A percentile compares a stretch with the other conserved stretches of the same genome.
Conservation (phyloP, 179 eudicot genomes). For the Pouteria campechiana region DNA sequence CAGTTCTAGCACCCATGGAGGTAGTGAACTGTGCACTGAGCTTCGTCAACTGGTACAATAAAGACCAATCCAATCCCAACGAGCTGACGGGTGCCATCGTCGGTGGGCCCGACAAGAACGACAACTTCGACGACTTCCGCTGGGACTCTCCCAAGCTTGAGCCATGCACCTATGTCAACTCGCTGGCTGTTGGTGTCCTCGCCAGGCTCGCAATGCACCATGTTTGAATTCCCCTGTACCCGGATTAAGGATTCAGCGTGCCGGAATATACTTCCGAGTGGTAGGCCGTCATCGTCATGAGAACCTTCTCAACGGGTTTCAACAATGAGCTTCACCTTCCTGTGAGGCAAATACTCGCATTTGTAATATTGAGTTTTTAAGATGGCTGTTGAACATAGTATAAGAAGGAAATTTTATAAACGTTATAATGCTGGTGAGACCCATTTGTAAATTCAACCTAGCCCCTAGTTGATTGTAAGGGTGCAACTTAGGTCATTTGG, state of each 20-base stretch:
- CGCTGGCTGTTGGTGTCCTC: constrained; percentile 63
- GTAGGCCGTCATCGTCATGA: no score
- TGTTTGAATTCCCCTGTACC: neutral
- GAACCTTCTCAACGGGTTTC: no score
- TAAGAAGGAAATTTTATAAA: no score
- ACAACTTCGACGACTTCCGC: constrained; percentile 53
- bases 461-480: no score
- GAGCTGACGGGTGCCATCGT: constrained; percentile 90
- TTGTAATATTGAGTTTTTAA: no score
- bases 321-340: no score
- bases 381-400: no score
- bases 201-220: constrained; percentile 46
- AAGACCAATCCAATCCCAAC: constrained; percentile 50
- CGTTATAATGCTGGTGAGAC: no score
- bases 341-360: no score
- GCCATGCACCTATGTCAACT: constrained; percentile 71
- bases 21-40: constrained; percentile 39
- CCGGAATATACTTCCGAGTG: neutral
- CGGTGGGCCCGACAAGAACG: constrained; percentile 75
- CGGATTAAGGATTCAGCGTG: neutral
- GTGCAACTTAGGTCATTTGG: no score
- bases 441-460: no score
- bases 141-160: constrained; percentile 34
- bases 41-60: constrained; percentile 39
- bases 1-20: constrained; percentile 10